phyloP scores from a whole-genome alignment of 305 asterid species.

The Andrographis paniculata region DNA sequence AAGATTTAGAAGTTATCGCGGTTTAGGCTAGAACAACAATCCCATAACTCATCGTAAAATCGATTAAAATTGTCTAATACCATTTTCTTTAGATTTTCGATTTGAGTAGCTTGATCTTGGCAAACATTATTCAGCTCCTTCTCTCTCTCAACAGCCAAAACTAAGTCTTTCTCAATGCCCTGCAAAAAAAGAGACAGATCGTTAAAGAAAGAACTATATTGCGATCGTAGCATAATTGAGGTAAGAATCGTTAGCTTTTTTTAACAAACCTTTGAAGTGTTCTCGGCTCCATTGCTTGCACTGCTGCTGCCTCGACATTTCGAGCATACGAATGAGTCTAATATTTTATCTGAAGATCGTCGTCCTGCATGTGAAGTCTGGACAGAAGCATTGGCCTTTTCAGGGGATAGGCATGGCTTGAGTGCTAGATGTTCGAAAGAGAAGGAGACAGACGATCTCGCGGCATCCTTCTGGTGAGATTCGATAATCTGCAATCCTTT shows the following conservation, averaged over 20 bases:
- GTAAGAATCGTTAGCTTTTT: too few relatives aligned
- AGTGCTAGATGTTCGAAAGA: constrained; percentile 83
- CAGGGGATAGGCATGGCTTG: constrained; percentile 43
- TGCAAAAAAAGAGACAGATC: constrained; percentile 16
- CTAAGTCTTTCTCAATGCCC: constrained; percentile 40
- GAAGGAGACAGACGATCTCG: constrained; percentile 76
- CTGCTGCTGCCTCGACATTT: constrained; percentile 42
- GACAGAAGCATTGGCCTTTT: constrained; percentile 40
- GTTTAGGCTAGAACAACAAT: constrained; percentile 11
- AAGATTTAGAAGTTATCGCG: constrained; percentile 8
- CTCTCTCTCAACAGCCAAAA: constrained; percentile 36
- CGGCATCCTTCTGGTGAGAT: constrained; percentile 64
- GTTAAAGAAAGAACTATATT: neutral
- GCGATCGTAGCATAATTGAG: too few relatives aligned
- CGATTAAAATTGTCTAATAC: constrained; percentile 24
- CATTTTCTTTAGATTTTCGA: constrained; percentile 62
- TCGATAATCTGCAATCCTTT: constrained; percentile 84
- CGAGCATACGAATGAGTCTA: constrained; percentile 40
- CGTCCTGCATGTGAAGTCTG: constrained; percentile 44
- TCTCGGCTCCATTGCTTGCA: constrained; percentile 26
- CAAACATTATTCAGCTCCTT: constrained; percentile 61
- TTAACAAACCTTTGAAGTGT: constrained; percentile 31
- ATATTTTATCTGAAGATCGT: too few relatives aligned
- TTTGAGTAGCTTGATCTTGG: constrained; percentile 67
- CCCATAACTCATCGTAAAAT: constrained; percentile 4